A percentile compares a stretch with the other conserved stretches of the same genome.
Evolutionary conservation across 2,329 filamentous ascomycete species (phyloP).

Genomic region (Aspergillus puulaauensis): DNA sequence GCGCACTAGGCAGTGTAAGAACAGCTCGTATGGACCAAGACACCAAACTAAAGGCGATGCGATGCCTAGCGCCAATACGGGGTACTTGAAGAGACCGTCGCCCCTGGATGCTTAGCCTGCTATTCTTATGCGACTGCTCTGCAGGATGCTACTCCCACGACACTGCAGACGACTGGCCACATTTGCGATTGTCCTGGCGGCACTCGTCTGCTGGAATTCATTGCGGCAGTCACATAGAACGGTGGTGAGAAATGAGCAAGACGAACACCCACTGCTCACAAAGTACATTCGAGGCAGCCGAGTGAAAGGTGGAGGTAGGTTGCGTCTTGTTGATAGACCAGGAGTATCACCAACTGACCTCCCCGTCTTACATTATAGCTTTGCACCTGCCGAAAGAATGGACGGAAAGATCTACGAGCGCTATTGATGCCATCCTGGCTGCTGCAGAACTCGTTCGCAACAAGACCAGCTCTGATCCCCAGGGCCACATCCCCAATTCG

Average conservation of each 20-base stretch:
- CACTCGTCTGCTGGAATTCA: neutral
- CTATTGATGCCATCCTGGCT: constrained; percentile 23
- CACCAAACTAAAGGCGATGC: no score
- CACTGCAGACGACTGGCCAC: neutral
- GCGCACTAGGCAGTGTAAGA: no score
- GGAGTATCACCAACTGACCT: neutral
- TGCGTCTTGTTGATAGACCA: neutral
- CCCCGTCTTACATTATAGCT: neutral
- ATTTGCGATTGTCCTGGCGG: neutral
- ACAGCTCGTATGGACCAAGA: no score
- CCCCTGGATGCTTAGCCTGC: neutral
- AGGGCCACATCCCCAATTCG: constrained; percentile 22
- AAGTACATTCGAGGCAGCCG: neutral
- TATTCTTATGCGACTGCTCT: neutral
- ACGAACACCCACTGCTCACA: neutral
- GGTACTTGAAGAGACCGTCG: neutral
- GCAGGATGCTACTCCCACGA: neutral
- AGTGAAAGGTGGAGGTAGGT: neutral
- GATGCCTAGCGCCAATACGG: neutral
- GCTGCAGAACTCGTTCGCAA: constrained; percentile 26
- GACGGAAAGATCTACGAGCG: neutral
- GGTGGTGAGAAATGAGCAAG: neutral
- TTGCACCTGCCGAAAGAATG: neutral
- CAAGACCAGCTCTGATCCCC: constrained; percentile 11
- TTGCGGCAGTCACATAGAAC: neutral